phyloP scores from a whole-genome alignment of 2,329 filamentous ascomycete genomes.

The Mycosphaerelloides madeirae region DNA sequence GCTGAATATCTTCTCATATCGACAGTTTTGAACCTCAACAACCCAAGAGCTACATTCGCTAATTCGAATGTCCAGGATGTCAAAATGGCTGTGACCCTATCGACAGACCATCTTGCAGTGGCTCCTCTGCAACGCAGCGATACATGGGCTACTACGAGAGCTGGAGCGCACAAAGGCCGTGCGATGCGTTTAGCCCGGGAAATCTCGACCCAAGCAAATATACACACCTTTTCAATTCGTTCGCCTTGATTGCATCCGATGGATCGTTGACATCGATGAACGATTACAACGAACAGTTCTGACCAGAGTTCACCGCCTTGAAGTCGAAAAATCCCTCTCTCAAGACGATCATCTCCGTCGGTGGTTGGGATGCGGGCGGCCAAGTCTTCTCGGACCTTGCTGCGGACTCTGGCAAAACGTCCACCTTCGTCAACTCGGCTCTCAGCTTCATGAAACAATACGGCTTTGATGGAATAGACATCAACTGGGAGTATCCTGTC shows the following conservation, averaged over 20 bases:
- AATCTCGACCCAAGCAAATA: not conserved
- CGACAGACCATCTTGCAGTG: no score
- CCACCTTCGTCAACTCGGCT: not conserved
- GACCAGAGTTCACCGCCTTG: constrained; percentile 11
- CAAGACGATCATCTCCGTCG: constrained; percentile 38
- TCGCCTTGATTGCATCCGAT: constrained; percentile 6
- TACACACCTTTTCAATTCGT: constrained; percentile 1
- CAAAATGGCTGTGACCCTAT: no score
- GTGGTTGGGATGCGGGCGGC: constrained; percentile 37
- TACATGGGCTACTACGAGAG: constrained; percentile 4
- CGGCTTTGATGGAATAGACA: constrained; percentile 16
- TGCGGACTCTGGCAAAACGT: not conserved
- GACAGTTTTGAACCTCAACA: not conserved
- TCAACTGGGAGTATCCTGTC: constrained; percentile 20
- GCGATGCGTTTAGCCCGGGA: not conserved
- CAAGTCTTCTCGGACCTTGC: not conserved
- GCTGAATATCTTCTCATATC: not conserved
- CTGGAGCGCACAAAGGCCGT: not conserved
- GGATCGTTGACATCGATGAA: not conserved
- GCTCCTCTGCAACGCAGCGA: no score
- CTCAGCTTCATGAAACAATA: not conserved
- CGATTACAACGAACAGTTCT: constrained; percentile 22
- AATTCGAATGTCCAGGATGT: no score
- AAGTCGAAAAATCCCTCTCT: constrained; percentile 30
- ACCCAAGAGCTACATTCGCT: no score